A percentile compares a stretch with the other conserved stretches of the same genome.
These are phyloP conservation scores for Nemophila menziesii DNA, from an alignment of 257 asterid genomes.

Conservation along the genomic window DNA sequence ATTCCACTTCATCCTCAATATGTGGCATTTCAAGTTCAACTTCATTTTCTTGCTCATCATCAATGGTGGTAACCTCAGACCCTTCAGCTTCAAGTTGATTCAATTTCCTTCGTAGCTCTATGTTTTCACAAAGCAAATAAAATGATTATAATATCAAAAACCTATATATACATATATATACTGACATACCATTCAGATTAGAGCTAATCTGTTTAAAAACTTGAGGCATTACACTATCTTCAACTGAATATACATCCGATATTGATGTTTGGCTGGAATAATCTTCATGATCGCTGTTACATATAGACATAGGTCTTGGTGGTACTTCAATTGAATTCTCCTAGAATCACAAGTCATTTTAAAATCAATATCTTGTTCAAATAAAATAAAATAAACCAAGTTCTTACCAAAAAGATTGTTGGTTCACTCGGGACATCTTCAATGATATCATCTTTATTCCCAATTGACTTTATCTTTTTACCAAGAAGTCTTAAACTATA, in stretches of 20 bases:
- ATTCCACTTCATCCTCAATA: constrained; percentile 56
- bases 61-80: constrained; percentile 29
- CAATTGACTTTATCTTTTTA: constrained; percentile 43
- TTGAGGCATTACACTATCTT: constrained; percentile 49
- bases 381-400: constrained; percentile 9
- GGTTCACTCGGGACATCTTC: constrained; percentile 48
- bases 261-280: constrained; percentile 40
- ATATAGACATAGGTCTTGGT: constrained; percentile 96
- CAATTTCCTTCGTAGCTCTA: constrained; percentile 75
- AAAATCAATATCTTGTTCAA: neutral
- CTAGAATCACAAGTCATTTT: constrained; percentile 24
- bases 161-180: neutral
- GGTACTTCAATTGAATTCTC: constrained; percentile 94
- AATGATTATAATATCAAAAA: neutral
- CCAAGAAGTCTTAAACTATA: constrained; percentile 75
- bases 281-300: constrained; percentile 71
- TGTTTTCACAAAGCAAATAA: neutral
- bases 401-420: constrained; percentile 46
- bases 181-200: constrained; percentile 57
- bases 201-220: constrained; percentile 81
- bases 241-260: constrained; percentile 46
- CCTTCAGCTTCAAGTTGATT: constrained; percentile 51
- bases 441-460: constrained; percentile 23
- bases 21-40: constrained; percentile 40
- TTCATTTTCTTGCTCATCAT: constrained; percentile 42